Evolutionary conservation across 2,329 filamentous ascomycete genomes (phyloP).

Genomic region (Calycina herbarum): DNA sequence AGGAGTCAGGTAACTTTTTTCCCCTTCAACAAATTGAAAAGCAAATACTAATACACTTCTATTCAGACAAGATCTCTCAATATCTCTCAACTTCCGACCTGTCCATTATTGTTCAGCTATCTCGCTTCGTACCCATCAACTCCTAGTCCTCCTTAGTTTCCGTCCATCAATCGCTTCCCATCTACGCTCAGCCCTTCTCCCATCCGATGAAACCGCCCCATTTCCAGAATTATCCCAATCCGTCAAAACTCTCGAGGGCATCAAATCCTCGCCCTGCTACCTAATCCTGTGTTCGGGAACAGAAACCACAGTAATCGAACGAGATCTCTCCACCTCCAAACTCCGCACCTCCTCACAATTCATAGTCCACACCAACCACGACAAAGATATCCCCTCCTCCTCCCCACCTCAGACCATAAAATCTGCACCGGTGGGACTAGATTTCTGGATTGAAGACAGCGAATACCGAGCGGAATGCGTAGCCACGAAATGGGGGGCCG

Average conservation of each 20-base stretch:
- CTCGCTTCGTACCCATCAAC: conserved; percentile 48
- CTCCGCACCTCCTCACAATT: conserved; percentile 26
- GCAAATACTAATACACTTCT: background rate
- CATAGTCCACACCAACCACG: conserved; percentile 15
- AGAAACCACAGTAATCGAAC: conserved; percentile 52
- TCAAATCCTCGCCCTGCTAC: conserved; percentile 55
- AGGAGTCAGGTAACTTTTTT: conserved; percentile 44
- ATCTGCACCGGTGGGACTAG: background rate
- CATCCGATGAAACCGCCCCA: conserved; percentile 17
- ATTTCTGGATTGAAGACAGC: conserved; percentile 34
- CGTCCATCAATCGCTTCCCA: conserved; percentile 54
- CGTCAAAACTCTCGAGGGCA: conserved; percentile 36
- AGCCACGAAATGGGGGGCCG: conserved; percentile 41
- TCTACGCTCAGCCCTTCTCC: conserved; percentile 42
- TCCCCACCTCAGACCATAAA: background rate
- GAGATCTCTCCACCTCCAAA: conserved; percentile 50
- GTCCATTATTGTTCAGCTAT: conserved; percentile 45
- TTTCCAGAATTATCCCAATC: conserved; percentile 18
- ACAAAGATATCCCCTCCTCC: background rate
- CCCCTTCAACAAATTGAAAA: conserved; percentile 7
- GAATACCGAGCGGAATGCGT: conserved; percentile 40
- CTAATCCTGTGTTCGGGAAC: conserved; percentile 53
- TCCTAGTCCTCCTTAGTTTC: conserved; percentile 54
- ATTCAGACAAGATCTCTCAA: conserved; percentile 43
- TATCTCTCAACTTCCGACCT: conserved; percentile 53